These are phyloP conservation scores for Urtica urens DNA, from an alignment of 306 rosid genomes.

Conservation along the genomic window DNA sequence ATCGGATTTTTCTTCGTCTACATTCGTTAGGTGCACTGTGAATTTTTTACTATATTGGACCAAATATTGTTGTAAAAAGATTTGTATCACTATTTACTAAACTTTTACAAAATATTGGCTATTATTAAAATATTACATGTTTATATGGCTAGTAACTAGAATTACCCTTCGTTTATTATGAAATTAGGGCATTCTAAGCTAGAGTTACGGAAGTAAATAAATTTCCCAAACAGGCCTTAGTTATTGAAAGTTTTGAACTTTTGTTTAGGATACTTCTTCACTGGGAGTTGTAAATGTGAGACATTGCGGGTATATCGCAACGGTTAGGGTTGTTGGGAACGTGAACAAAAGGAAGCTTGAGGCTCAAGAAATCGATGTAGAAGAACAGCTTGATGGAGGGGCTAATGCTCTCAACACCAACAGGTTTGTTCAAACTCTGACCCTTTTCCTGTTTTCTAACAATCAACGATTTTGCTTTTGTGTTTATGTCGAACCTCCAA, in stretches of 20 bases:
- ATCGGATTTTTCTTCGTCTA: too few relatives aligned
- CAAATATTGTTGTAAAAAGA: too few relatives aligned
- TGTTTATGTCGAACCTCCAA: constrained; percentile 9
- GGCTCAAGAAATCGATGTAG: constrained; percentile 50
- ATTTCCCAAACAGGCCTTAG: not conserved
- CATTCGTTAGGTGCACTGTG: too few relatives aligned
- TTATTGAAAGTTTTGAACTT: not conserved
- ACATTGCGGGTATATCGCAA: constrained; percentile 85
- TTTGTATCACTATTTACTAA: too few relatives aligned
- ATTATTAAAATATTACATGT: too few relatives aligned
- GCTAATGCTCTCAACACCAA: constrained; percentile 83
- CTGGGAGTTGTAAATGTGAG: constrained; percentile 50
- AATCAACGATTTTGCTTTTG: too few relatives aligned
- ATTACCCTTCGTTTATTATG: too few relatives aligned
- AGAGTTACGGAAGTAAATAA: too few relatives aligned
- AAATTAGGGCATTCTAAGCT: too few relatives aligned
- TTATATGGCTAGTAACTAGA: too few relatives aligned
- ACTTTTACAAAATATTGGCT: too few relatives aligned
- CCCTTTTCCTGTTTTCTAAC: not conserved
- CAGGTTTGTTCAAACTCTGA: constrained; percentile 42
- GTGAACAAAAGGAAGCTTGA: constrained; percentile 39
- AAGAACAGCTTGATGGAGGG: constrained; percentile 85
- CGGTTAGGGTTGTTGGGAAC: constrained; percentile 56
- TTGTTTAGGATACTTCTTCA: constrained; percentile 70
- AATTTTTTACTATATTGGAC: too few relatives aligned